Evolutionary conservation across 768 basidiomycete genomes (phyloP), one percentile per base, ranked within the genome.

Genomic region (Filobasidium floriforme): DNA sequence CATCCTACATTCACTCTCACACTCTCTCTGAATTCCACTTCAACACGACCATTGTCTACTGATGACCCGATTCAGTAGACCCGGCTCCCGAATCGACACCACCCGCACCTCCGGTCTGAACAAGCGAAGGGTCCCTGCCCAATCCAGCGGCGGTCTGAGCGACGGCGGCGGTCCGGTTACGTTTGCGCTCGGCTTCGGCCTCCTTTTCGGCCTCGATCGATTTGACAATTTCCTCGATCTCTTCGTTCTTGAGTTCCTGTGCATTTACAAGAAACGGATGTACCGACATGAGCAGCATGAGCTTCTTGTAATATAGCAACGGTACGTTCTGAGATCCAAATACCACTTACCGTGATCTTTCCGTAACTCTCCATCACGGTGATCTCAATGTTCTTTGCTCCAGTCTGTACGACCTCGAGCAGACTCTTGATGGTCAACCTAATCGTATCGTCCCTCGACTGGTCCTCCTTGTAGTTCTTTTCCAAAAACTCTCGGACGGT

Each of bases 381-480:
- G 72, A 99, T 91, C 79, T 99, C 96, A 69, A 99, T 98, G 79
- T 99, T 99, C 83, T 98, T 98, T 5, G 96, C 96, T n/a, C 96
- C 96, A 1, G 96, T 97, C 81, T 98, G 96, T 9, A 99, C 96
- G 43, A 99, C 93, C 79, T 99, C 96, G 26, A 99, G 82, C 73
- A 99, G 81, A 76, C 88, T 89, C 82, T 97, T 98, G 69, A 99
- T 85, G 0, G 96, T 92, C 59, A 99, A 81, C 79, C 96, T 96
- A 79, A 99, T 89, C 61, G 88, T 87, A 67, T 96, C 92, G 60
- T 92, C 92, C 67, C 90, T 83, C 7, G 85, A 82, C 81, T 96
- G 82, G 70, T 89, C 90, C 69, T 96, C 92, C 72, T 87, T 90
- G 80, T 94, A 90, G 73, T 96, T 94, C 83, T 97, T 98, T 81